Conservation (phyloP, 257 asterid species). For the Verbena officinalis region DNA sequence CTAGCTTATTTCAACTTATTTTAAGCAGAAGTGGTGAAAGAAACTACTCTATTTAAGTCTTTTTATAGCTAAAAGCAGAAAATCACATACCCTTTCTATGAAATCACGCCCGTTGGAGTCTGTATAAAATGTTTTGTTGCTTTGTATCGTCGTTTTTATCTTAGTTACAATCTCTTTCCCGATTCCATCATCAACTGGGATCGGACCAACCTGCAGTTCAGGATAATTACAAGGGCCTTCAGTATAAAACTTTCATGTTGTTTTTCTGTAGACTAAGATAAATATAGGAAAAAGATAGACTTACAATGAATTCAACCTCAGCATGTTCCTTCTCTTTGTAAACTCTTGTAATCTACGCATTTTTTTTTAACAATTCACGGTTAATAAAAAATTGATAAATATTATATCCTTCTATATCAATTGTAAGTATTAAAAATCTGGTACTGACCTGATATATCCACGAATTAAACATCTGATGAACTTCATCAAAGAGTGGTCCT, state of each 20-base stretch:
- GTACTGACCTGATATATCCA: slow-evolving; percentile 87
- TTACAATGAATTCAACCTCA: slow-evolving; percentile 85
- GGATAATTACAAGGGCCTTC: slow-evolving; percentile 12
- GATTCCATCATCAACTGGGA: slow-evolving; percentile 76
- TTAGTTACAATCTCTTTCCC: slow-evolving; percentile 88
- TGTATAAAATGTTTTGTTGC: slow-evolving; percentile 77
- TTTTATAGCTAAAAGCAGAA: no score
- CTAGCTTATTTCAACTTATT: no score
- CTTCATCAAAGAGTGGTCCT: slow-evolving; percentile 91
- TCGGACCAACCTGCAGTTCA: slow-evolving; percentile 83
- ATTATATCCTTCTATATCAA: not conserved
- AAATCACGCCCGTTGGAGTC: slow-evolving; percentile 96
- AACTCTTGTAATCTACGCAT: slow-evolving; percentile 76
- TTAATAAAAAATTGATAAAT: not conserved
- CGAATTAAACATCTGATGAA: slow-evolving; percentile 78
- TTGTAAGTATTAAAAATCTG: slow-evolving; percentile 10
- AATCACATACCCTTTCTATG: slow-evolving; percentile 70
- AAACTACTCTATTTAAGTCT: no score
- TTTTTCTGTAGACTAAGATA: not conserved
- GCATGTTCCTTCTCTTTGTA: slow-evolving; percentile 90
- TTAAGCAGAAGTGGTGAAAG: no score
- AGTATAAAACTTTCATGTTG: slow-evolving; percentile 12
- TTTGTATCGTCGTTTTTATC: slow-evolving; percentile 62
- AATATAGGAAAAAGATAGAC: slow-evolving; percentile 27
- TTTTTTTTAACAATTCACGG: slow-evolving; percentile 16